phyloP scores from a whole-genome alignment of 2,329 filamentous ascomycete genomes.

The Phialophora verrucosa region DNA sequence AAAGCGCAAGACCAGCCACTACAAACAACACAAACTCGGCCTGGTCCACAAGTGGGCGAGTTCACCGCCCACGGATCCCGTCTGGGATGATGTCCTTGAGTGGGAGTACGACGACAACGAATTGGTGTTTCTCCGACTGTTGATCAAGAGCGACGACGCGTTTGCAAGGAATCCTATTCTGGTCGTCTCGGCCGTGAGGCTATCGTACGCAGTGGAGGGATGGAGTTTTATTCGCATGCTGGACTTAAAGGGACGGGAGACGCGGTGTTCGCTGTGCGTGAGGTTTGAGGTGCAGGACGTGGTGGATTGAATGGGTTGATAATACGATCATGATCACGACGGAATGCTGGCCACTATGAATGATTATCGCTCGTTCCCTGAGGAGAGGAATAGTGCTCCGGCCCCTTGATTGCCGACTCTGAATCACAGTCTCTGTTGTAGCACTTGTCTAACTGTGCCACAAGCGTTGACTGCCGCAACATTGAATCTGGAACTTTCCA shows the following conservation, averaged over 20 bases:
- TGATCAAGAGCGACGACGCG: conserved; percentile 39
- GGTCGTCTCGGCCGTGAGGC: conserved; percentile 35
- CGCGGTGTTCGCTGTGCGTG: conserved; percentile 32
- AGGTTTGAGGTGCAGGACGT: conserved; percentile 35
- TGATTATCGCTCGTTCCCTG: not conserved
- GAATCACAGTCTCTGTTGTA: not conserved
- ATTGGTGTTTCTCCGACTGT: conserved; percentile 36
- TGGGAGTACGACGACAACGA: conserved; percentile 40
- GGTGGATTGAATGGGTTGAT: not conserved
- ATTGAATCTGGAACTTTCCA: not conserved
- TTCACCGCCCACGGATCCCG: conserved; percentile 33
- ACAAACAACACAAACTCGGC: conserved; percentile 38
- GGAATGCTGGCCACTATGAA: not conserved
- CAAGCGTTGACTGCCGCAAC: not conserved
- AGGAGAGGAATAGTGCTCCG: not conserved
- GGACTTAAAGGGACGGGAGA: conserved; percentile 35
- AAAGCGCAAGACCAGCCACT: conserved; percentile 37
- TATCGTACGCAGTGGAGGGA: conserved; percentile 34
- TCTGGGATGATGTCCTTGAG: conserved; percentile 38
- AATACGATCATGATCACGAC: not conserved
- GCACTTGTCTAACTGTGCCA: not conserved
- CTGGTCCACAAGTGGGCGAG: conserved; percentile 32
- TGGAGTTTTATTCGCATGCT: conserved; percentile 38
- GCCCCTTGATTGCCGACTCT: not conserved
- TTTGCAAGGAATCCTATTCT: conserved; percentile 37